phyloP scores from a whole-genome alignment of 2,329 filamentous ascomycete genomes.

The Pyrenochaeta sp. region DNA sequence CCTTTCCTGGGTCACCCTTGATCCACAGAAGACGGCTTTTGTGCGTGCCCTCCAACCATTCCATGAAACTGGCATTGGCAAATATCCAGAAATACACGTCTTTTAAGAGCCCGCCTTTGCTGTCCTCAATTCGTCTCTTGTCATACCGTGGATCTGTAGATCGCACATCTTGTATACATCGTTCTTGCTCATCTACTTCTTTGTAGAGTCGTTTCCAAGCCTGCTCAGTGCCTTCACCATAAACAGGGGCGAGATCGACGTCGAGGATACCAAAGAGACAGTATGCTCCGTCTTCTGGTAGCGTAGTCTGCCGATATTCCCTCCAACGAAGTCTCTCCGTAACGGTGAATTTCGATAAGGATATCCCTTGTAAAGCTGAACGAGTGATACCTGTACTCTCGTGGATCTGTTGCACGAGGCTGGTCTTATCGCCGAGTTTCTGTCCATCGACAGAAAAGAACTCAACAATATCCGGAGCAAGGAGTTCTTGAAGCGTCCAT shows the following conservation, averaged over 20 bases:
- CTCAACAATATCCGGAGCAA: conserved; percentile 15
- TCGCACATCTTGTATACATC: conserved; percentile 14
- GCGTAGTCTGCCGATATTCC: conserved; percentile 15
- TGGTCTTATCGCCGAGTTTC: conserved; percentile 11
- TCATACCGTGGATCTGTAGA: conserved; percentile 12
- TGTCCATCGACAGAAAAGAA: conserved; percentile 18
- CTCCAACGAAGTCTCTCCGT: conserved; percentile 9
- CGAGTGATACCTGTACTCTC: conserved; percentile 11
- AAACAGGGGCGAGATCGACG: not conserved
- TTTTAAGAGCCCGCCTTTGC: conserved; percentile 9
- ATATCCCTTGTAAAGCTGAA: conserved; percentile 3
- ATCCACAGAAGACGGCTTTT: conserved; percentile 48
- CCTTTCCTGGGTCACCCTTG: conserved; percentile 18
- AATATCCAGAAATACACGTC: conserved; percentile 27
- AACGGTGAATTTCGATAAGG: conserved; percentile 9
- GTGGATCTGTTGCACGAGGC: conserved; percentile 7
- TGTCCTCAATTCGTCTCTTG: conserved; percentile 10
- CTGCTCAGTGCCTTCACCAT: not conserved
- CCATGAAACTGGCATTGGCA: conserved; percentile 26
- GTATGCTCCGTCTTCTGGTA: conserved; percentile 6
- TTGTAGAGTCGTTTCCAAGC: too few relatives aligned
- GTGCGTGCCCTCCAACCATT: conserved; percentile 30
- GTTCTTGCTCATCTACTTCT: conserved; percentile 12
- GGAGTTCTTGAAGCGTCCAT: conserved; percentile 6
- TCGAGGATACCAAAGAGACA: conserved; percentile 13